phyloP scores from a whole-genome alignment of 164 flowering plant genomes.

The Dillenia suffruticosa region DNA sequence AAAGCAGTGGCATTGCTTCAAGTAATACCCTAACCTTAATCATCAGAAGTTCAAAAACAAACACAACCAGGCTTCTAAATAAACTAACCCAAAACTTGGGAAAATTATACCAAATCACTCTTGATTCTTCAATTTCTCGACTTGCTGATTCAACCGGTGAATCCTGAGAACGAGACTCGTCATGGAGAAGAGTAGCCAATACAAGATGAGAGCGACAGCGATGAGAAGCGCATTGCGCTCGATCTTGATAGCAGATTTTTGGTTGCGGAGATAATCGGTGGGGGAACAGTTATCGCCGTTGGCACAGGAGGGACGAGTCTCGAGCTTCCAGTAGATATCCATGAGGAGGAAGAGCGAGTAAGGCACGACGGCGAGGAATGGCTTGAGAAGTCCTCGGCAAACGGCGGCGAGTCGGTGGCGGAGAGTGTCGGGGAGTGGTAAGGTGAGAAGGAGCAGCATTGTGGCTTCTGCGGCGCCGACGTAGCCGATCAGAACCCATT shows the following conservation, averaged over 20 bases:
- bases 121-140: slow-evolving; percentile 56
- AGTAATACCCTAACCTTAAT: no score
- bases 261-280: slow-evolving; percentile 70
- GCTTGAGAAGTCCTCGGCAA: slow-evolving; percentile 56
- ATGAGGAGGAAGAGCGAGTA: slow-evolving; percentile 55
- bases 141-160: slow-evolving; percentile 67
- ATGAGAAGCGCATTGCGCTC: slow-evolving; percentile 87
- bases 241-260: slow-evolving; percentile 89
- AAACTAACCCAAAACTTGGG: no score
- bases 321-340: slow-evolving; percentile 79
- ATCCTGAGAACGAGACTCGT: slow-evolving; percentile 62
- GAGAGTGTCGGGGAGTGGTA: slow-evolving; percentile 53
- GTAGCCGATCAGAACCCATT: slow-evolving; percentile 67
- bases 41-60: no score
- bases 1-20: no score
- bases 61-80: no score
- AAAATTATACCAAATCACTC: slow-evolving; percentile 14
- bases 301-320: slow-evolving; percentile 54
- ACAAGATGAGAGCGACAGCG: slow-evolving; percentile 74
- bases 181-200: slow-evolving; percentile 81
- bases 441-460: slow-evolving; percentile 54
- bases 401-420: slow-evolving; percentile 55
- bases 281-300: slow-evolving; percentile 43
- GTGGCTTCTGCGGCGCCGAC: slow-evolving; percentile 65
- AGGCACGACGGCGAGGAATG: slow-evolving; percentile 61